Evolutionary conservation across 441 rosid species (phyloP), one percentile per base, ranked within the genome.

Genomic region (Daphne laureola): DNA sequence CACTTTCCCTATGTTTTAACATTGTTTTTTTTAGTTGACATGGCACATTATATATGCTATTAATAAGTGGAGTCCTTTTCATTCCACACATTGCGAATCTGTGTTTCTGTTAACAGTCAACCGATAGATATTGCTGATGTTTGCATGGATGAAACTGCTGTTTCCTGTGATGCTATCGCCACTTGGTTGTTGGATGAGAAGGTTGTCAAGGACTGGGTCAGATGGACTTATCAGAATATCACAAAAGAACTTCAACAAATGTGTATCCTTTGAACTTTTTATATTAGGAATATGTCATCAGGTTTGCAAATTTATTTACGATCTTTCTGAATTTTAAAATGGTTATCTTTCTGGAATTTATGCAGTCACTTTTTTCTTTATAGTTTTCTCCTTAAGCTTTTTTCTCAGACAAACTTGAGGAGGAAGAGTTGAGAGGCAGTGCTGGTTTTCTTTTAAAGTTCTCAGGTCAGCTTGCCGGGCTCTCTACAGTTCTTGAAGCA

Each of bases 161-260:
- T 93, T 54, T 93, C 98, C 49, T 89, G 96, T 51, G 95, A 93
- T 68, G 96, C 93, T 49, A 82, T 84, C 64, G 71, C 81, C 68
- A 90, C 97, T 36, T 87, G 85, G 90, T 78, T 89, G 95, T 66
- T 93, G 77, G 98, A 93, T 75, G 98, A 93, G 80, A 96, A 83
- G 65, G 98, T 86, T 59, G 86, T 92, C 64, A 92, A 92, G 82
- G 96, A 84, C 63, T 92, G 97, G 98, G 86, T 92, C 80, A 89
- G 83, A 77, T 73, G 76, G 64, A 79, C 84, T 40, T 92, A 84
- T 76, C 69, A 63, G 63, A 81, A 67, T 64, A 77, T 84, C 45
- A 38, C 67, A 46, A 56, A 58, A 53, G 90, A 86, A 68, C 87
- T 92, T 78, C 78, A 61, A 60, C 59, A 56, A 45, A 89, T 89